phyloP scores from a whole-genome alignment of 2,329 filamentous ascomycete species.

The Aureobasidium sp. region DNA sequence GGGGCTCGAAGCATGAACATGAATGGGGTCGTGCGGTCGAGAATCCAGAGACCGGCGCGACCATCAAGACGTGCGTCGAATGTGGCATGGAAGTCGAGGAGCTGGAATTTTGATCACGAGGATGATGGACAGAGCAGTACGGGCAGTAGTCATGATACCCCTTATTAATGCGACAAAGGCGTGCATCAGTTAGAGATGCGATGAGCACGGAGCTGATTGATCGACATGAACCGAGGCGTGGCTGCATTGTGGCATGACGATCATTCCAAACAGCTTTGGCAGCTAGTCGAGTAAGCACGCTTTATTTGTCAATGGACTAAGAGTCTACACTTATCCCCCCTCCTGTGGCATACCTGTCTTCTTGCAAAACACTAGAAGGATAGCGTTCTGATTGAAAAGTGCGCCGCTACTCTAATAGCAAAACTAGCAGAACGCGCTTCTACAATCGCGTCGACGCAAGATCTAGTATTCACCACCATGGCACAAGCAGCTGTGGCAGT shows the following conservation, averaged over 20 bases:
- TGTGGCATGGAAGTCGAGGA: constrained; percentile 64
- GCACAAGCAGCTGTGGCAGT: constrained; percentile 12
- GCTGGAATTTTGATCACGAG: constrained; percentile 47
- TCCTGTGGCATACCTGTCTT: not conserved
- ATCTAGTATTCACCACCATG: not conserved
- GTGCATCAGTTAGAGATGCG: not conserved
- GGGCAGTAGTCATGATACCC: constrained; percentile 17
- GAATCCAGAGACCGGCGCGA: constrained; percentile 61
- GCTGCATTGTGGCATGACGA: constrained; percentile 14
- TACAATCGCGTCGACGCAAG: not conserved
- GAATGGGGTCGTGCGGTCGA: constrained; percentile 64
- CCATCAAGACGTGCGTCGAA: constrained; percentile 64
- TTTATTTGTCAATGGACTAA: constrained; percentile 11
- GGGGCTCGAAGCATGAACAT: constrained; percentile 71
- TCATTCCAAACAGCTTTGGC: not conserved
- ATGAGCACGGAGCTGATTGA: constrained; percentile 2
- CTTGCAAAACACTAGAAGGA: not conserved
- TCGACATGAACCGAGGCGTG: constrained; percentile 10
- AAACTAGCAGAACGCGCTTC: not conserved
- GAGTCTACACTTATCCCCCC: not conserved
- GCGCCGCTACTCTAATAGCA: not conserved
- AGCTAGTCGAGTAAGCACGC: not conserved
- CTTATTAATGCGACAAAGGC: not conserved
- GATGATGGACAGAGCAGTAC: not conserved
- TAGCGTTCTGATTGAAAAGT: not conserved